Evolutionary conservation across 2,329 filamentous ascomycete genomes (phyloP).

Genomic region (Zymoseptoria crescenta): DNA sequence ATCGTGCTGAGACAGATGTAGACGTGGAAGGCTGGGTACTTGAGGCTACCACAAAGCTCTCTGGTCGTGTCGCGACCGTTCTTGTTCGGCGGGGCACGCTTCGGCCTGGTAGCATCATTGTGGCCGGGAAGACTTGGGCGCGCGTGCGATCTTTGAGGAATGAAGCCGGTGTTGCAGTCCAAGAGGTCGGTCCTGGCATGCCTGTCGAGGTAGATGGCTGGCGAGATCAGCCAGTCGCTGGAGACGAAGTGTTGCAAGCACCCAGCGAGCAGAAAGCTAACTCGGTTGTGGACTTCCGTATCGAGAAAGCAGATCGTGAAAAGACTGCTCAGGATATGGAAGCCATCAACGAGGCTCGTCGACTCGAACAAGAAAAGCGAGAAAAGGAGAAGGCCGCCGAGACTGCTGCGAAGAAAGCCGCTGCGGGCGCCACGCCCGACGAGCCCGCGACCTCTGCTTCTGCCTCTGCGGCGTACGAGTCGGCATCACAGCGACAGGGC

Average conservation of each 20-base stretch:
- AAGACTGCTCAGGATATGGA: slow-evolving; percentile 61
- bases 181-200: slow-evolving; percentile 73
- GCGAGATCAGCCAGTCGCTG: slow-evolving; percentile 77
- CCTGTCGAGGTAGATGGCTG: slow-evolving; percentile 94
- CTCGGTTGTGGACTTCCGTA: slow-evolving; percentile 66
- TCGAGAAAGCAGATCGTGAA: slow-evolving; percentile 62
- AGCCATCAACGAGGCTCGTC: slow-evolving; percentile 64
- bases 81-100: slow-evolving; percentile 84
- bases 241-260: slow-evolving; percentile 80
- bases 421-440: slow-evolving; percentile 3
- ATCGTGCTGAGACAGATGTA: slow-evolving; percentile 69
- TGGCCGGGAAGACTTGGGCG: slow-evolving; percentile 82
- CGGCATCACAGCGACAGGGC: slow-evolving; percentile 32
- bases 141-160: slow-evolving; percentile 77
- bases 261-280: slow-evolving; percentile 70
- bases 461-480: slow-evolving; percentile 8
- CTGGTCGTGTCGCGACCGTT: slow-evolving; percentile 79
- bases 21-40: slow-evolving; percentile 88
- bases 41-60: slow-evolving; percentile 78
- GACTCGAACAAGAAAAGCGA: slow-evolving; percentile 51
- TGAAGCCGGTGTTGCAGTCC: slow-evolving; percentile 66
- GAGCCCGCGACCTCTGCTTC: slow-evolving; percentile 26
- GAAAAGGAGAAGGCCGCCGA: slow-evolving; percentile 49
- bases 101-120: slow-evolving; percentile 69
- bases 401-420: slow-evolving; percentile 23